phyloP scores from a whole-genome alignment of 768 basidiomycete species.

The Russula emetica region DNA sequence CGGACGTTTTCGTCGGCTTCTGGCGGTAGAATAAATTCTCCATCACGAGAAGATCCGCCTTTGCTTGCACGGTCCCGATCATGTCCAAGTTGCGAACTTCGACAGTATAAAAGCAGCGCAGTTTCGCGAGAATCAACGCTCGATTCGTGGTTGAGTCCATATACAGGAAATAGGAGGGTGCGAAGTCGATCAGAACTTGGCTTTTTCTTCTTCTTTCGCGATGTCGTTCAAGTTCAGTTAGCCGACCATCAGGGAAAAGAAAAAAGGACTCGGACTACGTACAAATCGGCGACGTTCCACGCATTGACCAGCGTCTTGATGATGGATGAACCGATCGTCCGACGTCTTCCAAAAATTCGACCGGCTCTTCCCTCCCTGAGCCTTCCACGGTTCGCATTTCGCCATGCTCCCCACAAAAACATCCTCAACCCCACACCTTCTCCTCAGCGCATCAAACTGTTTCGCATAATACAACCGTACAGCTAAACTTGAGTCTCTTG shows the following conservation, averaged over 20 bases:
- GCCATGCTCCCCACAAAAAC: conserved; percentile 57
- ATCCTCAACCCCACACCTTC: conserved; percentile 60
- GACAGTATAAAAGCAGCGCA: conserved; percentile 78
- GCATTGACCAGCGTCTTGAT: conserved; percentile 84
- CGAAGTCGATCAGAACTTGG: conserved; percentile 72
- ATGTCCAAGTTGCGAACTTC: conserved; percentile 72
- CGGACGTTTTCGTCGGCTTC: conserved; percentile 65
- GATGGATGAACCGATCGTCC: conserved; percentile 72
- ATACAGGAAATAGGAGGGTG: conserved; percentile 75
- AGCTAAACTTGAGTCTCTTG: conserved; percentile 68
- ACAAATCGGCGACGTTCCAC: conserved; percentile 86
- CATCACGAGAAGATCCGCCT: conserved; percentile 77
- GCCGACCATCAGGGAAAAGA: neutral
- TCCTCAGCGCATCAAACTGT: conserved; percentile 67
- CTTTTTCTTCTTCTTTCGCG: conserved; percentile 40
- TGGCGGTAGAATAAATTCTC: conserved; percentile 77
- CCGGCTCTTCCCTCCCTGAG: conserved; percentile 76
- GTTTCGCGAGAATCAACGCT: conserved; percentile 69
- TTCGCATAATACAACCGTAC: conserved; percentile 80
- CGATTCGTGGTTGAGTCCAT: conserved; percentile 64
- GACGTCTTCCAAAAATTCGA: conserved; percentile 78
- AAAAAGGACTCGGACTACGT: conserved; percentile 35
- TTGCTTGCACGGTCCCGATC: conserved; percentile 56
- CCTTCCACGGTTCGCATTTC: conserved; percentile 60
- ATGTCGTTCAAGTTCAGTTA: no score